Evolutionary conservation across 1,139 yeast genomes (phyloP).

Genomic region (Starmera stellimalicola): DNA sequence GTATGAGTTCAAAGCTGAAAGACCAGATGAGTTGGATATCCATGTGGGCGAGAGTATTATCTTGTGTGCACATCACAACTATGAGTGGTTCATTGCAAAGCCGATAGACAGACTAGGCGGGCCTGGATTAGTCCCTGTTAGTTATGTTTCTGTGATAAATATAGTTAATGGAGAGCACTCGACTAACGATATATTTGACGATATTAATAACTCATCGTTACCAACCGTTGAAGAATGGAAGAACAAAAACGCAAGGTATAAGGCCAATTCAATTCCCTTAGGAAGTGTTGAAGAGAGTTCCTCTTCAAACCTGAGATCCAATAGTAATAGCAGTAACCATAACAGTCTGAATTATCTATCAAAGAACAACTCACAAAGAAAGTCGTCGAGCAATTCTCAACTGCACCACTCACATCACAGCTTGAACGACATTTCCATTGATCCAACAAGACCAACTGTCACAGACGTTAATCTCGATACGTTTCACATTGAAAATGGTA

Average conservation of each 20-base stretch:
- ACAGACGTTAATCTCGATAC: constrained; percentile 71
- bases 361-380: constrained; percentile 6
- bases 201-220: constrained; percentile 54
- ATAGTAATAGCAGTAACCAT: constrained; percentile 2
- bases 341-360: constrained; percentile 1
- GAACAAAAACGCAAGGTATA: constrained; percentile 79
- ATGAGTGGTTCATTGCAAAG: constrained; percentile 96
- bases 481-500: constrained; percentile 60
- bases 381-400: constrained; percentile 2
- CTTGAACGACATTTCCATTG: constrained; percentile 7
- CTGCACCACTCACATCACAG: constrained; percentile 5
- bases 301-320: constrained; percentile 7
- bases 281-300: constrained; percentile 25
- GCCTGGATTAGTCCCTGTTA: constrained; percentile 91
- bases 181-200: constrained; percentile 37
- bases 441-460: constrained; percentile 22
- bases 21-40: constrained; percentile 80
- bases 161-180: constrained; percentile 50
- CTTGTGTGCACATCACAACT: constrained; percentile 91
- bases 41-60: constrained; percentile 81
- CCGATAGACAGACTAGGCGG: constrained; percentile 94
- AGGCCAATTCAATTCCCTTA: constrained; percentile 81
- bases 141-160: constrained; percentile 81
- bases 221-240: constrained; percentile 98
- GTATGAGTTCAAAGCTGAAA: constrained; percentile 82